Evolutionary conservation across 768 basidiomycete species (phyloP), one percentile per base, ranked within the genome.

Genomic region (Leccinum boreale): DNA sequence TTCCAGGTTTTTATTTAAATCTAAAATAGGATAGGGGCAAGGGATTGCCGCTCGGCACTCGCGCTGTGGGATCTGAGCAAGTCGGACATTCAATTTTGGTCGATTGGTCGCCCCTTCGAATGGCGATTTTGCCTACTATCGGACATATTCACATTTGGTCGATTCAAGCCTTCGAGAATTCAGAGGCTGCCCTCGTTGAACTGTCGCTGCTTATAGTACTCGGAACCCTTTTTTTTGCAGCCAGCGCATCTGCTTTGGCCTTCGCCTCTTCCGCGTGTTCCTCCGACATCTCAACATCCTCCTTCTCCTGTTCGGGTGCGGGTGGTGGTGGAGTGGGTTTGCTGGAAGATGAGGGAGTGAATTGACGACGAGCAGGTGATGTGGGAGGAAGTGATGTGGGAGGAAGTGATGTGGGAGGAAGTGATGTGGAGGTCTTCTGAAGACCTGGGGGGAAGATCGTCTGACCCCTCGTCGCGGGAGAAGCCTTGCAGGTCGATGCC

Each of bases 401-500:
- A 7, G 69, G 69, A 56, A 60, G n/a, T n/a, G n/a, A n/a, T n/a
- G n/a, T n/a, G n/a, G n/a, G n/a, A n/a, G n/a, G n/a, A n/a, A n/a
- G 62, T 46, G 60, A 61, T 10, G 61, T 69, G 42, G 51, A 64
- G 12, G 65, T 52, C 60, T 65, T 70, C 46, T 68, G 65, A 58
- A 85, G 62, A 46, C 85, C 86, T 9, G 87, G 81, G 8, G 8
- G 91, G 90, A 50, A 89, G 74, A 54, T 92, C 91, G 55, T 88
- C 81, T 9, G 92, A 92, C 36, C 90, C 94, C 76, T 92, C 92
- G 17, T 89, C 86, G 56, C 94, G 81, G 52, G 84, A 80, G 71
- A 91, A 89, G 56, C 89, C 92, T 73, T 92, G 86, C 74, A 98
- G 83, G 74, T 98, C 93, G 64, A 98, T 81, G 33, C 93, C 93